Evolutionary conservation across 2,329 filamentous ascomycete species (phyloP).

Genomic region (Bertia moriformis): DNA sequence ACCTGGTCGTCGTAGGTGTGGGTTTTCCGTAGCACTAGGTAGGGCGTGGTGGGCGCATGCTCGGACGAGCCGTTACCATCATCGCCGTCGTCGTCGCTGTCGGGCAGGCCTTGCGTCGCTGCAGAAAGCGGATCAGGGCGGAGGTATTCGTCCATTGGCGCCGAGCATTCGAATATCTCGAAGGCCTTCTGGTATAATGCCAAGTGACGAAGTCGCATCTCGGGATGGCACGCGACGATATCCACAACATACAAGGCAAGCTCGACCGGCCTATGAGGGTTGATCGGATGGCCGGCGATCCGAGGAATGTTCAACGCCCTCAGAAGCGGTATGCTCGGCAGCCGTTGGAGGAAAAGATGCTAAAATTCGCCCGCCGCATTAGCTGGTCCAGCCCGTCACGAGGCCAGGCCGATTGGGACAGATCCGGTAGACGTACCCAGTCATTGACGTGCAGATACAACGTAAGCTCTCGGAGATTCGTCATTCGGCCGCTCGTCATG

Average conservation of each 20-base stretch:
- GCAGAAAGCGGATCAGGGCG: slow-evolving; percentile 5
- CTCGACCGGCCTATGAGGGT: slow-evolving; percentile 46
- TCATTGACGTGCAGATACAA: slow-evolving; percentile 61
- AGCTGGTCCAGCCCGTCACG: background rate
- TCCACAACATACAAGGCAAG: slow-evolving; percentile 65
- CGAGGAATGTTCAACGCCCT: slow-evolving; percentile 58
- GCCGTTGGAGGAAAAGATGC: slow-evolving; percentile 66
- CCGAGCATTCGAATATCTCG: slow-evolving; percentile 57
- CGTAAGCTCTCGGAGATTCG: slow-evolving; percentile 54
- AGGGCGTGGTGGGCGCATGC: slow-evolving; percentile 16
- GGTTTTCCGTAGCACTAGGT: slow-evolving; percentile 16
- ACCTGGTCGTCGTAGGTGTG: slow-evolving; percentile 73
- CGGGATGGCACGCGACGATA: slow-evolving; percentile 61
- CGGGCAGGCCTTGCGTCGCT: slow-evolving; percentile 12
- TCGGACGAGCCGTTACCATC: slow-evolving; percentile 19
- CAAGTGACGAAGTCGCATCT: slow-evolving; percentile 65
- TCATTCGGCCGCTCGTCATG: slow-evolving; percentile 65
- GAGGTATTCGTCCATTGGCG: slow-evolving; percentile 12
- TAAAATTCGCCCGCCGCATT: slow-evolving; percentile 16
- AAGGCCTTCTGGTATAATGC: slow-evolving; percentile 68
- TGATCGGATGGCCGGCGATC: slow-evolving; percentile 45
- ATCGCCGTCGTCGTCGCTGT: slow-evolving; percentile 31
- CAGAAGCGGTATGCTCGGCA: slow-evolving; percentile 57
- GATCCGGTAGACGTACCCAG: slow-evolving; percentile 46
- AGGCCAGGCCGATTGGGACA: background rate